These are phyloP conservation scores for Trypanosomatidae sp. DNA, from an alignment of 208 protist genomes.

Conservation along the genomic window DNA sequence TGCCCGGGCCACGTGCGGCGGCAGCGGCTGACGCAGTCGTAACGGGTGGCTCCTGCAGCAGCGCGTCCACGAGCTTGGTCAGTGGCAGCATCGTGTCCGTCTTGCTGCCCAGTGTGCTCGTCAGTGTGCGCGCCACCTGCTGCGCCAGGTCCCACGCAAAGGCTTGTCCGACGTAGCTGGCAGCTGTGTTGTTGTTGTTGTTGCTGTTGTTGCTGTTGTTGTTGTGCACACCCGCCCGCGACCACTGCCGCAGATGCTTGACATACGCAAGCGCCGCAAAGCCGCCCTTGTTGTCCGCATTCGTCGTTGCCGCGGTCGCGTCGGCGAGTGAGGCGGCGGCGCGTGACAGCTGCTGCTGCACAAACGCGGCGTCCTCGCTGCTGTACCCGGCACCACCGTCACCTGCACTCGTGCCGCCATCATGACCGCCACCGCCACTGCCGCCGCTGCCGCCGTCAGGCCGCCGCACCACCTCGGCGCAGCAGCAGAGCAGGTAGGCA, in stretches of 20 bases:
- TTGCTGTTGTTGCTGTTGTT: conserved; percentile 1
- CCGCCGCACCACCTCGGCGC: too few species aligned
- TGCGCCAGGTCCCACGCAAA: conserved; percentile 82
- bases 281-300: conserved; percentile 1
- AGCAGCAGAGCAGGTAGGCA: conserved; percentile 54
- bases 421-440: too few species aligned
- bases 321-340: conserved; percentile 6
- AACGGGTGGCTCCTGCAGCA: conserved; percentile 48
- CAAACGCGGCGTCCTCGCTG: conserved; percentile 23
- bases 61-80: conserved; percentile 74
- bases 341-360: conserved; percentile 7
- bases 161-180: conserved; percentile 17
- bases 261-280: conserved; percentile 71
- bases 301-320: conserved; percentile 3
- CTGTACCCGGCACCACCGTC: too few species aligned
- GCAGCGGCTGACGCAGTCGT: conserved; percentile 2
- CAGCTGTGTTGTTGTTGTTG: conserved; percentile 2
- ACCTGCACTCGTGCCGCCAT: too few species aligned
- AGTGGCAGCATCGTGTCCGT: conserved; percentile 58
- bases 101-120: conserved; percentile 39
- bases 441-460: too few species aligned
- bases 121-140: conserved; percentile 72
- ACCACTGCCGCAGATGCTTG: conserved; percentile 72
- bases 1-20: conserved; percentile 4
- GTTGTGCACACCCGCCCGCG: conserved; percentile 3